phyloP scores from a whole-genome alignment of 2,329 filamentous ascomycete genomes.

The Fusarium liriodendri region DNA sequence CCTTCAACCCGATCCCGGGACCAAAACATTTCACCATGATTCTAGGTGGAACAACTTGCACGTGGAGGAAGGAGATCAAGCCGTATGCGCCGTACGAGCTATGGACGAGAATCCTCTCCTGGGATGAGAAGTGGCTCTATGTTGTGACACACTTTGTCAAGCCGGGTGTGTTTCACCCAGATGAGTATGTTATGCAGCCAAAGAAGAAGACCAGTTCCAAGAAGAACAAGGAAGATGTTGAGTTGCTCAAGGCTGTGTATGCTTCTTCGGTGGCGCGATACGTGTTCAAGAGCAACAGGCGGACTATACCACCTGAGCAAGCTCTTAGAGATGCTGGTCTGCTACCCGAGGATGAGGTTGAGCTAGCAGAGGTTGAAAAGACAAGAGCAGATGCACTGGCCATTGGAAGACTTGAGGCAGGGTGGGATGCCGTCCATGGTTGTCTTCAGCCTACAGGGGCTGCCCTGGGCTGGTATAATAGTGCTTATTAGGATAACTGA shows the following conservation, averaged over 20 bases:
- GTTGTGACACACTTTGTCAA: conserved; percentile 27
- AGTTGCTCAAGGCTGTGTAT: background rate
- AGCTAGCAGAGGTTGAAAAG: background rate
- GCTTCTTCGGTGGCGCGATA: background rate
- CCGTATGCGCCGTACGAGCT: conserved; percentile 27
- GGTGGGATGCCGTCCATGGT: background rate
- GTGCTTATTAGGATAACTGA: background rate
- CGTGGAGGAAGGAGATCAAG: conserved; percentile 25
- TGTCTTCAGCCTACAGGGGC: background rate
- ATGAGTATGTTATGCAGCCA: conserved; percentile 13
- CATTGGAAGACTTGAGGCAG: background rate
- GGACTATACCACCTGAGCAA: background rate
- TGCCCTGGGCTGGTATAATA: background rate
- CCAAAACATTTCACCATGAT: background rate
- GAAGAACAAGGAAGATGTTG: background rate
- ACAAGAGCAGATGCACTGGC: background rate
- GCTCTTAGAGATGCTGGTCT: background rate
- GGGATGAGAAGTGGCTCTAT: conserved; percentile 35
- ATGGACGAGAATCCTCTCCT: conserved; percentile 23
- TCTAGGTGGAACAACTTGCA: conserved; percentile 8
- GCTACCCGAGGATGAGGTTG: background rate
- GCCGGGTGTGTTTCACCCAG: conserved; percentile 4
- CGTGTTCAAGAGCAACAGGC: background rate
- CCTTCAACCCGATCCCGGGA: background rate
- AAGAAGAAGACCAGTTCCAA: background rate